Conservation (phyloP, 2,329 filamentous ascomycete species). For the Polytolypa hystricis region DNA sequence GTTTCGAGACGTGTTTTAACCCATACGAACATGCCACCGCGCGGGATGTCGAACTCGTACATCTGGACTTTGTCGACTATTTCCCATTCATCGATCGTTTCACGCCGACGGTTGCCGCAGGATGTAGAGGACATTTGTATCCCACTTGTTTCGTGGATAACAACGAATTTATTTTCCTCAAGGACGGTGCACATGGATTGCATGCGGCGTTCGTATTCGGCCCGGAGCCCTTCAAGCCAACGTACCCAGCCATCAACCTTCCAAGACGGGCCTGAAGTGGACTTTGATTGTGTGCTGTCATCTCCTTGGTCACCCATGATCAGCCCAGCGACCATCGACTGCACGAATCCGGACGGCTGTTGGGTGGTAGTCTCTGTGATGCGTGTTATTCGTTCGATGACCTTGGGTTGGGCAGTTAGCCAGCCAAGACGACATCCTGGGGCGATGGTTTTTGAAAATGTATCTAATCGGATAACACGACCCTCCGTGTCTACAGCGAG, state of each 20-base stretch:
- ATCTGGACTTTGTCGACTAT: slow-evolving; percentile 64
- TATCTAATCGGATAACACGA: slow-evolving; percentile 79
- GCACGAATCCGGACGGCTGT: slow-evolving; percentile 81
- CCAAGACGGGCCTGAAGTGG: slow-evolving; percentile 54
- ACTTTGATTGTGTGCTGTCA: slow-evolving; percentile 33
- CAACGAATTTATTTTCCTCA: slow-evolving; percentile 53
- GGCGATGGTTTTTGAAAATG: slow-evolving; percentile 86
- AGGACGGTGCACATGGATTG: slow-evolving; percentile 63
- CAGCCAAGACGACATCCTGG: slow-evolving; percentile 84
- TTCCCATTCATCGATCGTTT: slow-evolving; percentile 52
- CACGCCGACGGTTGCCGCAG: slow-evolving; percentile 26
- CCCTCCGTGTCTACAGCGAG: slow-evolving; percentile 73
- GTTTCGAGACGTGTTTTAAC: slow-evolving; percentile 57
- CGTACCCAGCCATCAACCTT: slow-evolving; percentile 76
- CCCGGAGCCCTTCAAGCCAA: slow-evolving; percentile 77
- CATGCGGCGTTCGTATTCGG: slow-evolving; percentile 78
- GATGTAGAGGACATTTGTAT: slow-evolving; percentile 20
- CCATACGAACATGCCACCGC: slow-evolving; percentile 91
- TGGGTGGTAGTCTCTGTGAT: slow-evolving; percentile 71
- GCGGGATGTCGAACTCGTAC: slow-evolving; percentile 67
- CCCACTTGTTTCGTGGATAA: slow-evolving; percentile 32
- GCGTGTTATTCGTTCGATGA: slow-evolving; percentile 62
- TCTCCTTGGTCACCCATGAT: slow-evolving; percentile 58
- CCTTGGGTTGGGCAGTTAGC: slow-evolving; percentile 71
- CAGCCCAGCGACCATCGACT: slow-evolving; percentile 66